A percentile compares a stretch with the other conserved stretches of the same genome.
Conservation (phyloP, 768 basidiomycete genomes). For the Suillus subluteus region DNA sequence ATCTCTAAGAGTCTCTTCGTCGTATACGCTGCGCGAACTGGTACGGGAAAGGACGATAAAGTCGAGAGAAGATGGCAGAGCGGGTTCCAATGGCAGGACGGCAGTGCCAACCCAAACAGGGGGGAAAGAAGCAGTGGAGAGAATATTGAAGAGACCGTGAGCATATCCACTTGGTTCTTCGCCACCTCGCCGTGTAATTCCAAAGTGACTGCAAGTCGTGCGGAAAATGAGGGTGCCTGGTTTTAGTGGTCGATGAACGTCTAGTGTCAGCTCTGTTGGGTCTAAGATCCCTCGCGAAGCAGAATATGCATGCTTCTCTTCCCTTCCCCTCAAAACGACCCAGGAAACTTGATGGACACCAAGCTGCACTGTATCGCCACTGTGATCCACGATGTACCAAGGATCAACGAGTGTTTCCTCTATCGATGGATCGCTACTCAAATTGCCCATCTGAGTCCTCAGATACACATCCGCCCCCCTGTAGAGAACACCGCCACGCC, state of each 20-base stretch:
- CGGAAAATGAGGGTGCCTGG: not conserved
- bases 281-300: not conserved
- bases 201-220: not conserved
- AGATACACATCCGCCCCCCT: not conserved
- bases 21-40: slow-evolving; percentile 8
- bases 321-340: not conserved
- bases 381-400: not conserved
- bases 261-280: not conserved
- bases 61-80: slow-evolving; percentile 15
- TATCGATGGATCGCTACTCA: slow-evolving; percentile 9
- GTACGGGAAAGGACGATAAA: slow-evolving; percentile 25
- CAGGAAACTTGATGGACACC: slow-evolving; percentile 12
- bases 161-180: not conserved
- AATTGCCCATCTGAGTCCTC: not conserved
- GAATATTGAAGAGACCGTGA: slow-evolving; percentile 1
- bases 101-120: not conserved
- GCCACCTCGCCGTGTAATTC: not conserved
- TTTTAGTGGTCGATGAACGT: not conserved
- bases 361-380: slow-evolving; percentile 9
- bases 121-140: not conserved
- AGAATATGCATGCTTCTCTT: not conserved
- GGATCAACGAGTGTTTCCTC: slow-evolving; percentile 21
- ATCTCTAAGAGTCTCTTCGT: not conserved
- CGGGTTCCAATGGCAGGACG: not conserved
- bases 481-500: slow-evolving; percentile 22